Evolutionary conservation across 2,329 filamentous ascomycete species (phyloP), one percentile per base, ranked within the genome.

Genomic region (Hymenoscyphus occultus): DNA sequence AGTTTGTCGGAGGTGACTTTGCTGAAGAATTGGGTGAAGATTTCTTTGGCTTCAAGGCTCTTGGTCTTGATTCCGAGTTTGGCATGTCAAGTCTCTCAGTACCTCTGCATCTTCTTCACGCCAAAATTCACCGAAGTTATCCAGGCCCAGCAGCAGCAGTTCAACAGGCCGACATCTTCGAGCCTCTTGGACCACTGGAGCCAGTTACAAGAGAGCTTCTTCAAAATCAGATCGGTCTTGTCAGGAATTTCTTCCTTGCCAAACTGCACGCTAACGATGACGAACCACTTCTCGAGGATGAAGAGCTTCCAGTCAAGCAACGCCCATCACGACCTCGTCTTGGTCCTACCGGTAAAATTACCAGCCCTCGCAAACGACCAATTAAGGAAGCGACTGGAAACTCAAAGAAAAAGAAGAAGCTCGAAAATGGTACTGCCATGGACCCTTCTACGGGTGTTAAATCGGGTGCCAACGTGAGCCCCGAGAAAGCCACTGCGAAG

Each of bases 21-120:
- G 95, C 95, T 0, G 95, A 97, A 76, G 95, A 99, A 72, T 90
- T 99, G 13, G 94, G 93, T 67, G 95, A 99, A 80, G 95, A 99
- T 79, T 99, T 97, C 84, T 99, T 99, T 74, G 95, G 95, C 35
- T 98, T 99, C 85, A 93, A 93, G 75, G 93, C 96, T 66, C 86
- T 99, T 57, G 95, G 95, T 56, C 84, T 99, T 65, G 93, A 97
- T 73, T 90, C 88, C 71, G 95, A 99, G 76, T 90, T 98, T 75
- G 93, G 93, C 19, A 83, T 95, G 67, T 89, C 94, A 39, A 90
- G 90, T 70, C 86, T 98, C 67, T 93, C 91, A 62, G 95, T 99
- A 42, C 95, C 96, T 31, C 83, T 99, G 65, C 95, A 99, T 79
- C 86, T 99, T 22, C 85, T 99, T 35, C 95, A 98, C 76, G 93